A percentile compares a stretch with the other conserved stretches of the same genome.
phyloP scores from a whole-genome alignment of 2,329 filamentous ascomycete species.

The Arthrobotrys iridis region DNA sequence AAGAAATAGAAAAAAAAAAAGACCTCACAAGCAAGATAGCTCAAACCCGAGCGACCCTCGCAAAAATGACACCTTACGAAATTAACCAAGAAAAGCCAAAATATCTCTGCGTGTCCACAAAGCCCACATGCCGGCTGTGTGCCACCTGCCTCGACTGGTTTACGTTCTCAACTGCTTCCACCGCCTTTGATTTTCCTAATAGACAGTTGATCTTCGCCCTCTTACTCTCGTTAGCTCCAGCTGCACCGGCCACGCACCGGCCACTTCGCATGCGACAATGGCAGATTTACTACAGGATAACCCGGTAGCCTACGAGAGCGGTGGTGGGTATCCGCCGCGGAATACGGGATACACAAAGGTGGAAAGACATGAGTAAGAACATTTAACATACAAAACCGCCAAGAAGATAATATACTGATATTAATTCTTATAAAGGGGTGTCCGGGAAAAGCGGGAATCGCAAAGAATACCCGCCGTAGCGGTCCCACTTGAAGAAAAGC shows the following conservation, averaged over 20 bases:
- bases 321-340: conserved; percentile 2
- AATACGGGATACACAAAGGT: conserved; percentile 18
- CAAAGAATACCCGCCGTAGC: conserved; percentile 44
- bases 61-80: conserved; percentile 34
- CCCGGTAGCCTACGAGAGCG: background rate
- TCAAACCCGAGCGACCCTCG: conserved; percentile 40
- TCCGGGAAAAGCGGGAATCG: conserved; percentile 30
- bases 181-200: background rate
- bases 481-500: conserved; percentile 43
- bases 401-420: background rate
- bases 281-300: conserved; percentile 1
- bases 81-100: background rate
- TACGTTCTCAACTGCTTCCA: conserved; percentile 6
- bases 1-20: background rate
- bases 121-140: background rate
- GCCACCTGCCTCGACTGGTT: conserved; percentile 20
- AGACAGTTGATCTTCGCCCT: conserved; percentile 15
- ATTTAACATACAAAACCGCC: background rate
- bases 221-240: conserved; percentile 14
- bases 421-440: conserved; percentile 4
- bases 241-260: conserved; percentile 12
- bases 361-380: conserved; percentile 28
- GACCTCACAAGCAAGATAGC: conserved; percentile 8
- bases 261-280: conserved; percentile 15
- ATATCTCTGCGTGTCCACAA: background rate